A percentile compares a stretch with the other conserved stretches of the same genome.
Evolutionary conservation across 1,284 basidiomycete genomes (phyloP).

Genomic region (Fomitopsis betulina): DNA sequence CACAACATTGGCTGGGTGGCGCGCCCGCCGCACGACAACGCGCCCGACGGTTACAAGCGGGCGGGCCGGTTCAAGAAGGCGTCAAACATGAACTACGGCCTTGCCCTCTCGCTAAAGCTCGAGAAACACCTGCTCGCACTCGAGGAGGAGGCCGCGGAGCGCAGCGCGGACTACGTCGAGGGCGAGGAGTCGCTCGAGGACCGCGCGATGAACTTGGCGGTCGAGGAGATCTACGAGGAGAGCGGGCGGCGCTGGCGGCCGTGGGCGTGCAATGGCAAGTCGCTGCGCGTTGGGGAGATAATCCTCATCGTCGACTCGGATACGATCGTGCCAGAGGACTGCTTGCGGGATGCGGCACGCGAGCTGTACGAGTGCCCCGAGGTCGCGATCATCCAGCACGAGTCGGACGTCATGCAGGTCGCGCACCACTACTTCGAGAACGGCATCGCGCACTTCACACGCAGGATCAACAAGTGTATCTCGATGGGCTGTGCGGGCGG

Average conservation of each 20-base stretch:
- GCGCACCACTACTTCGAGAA: constrained; percentile 85
- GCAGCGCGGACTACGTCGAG: constrained; percentile 19
- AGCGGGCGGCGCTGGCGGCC: constrained; percentile 50
- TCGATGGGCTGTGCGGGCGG: constrained; percentile 74
- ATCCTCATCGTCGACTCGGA: constrained; percentile 77
- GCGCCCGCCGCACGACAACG: constrained; percentile 41
- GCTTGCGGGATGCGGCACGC: constrained; percentile 79
- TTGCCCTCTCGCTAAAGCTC: constrained; percentile 44
- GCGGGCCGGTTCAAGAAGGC: constrained; percentile 62
- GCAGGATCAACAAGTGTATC: constrained; percentile 73
- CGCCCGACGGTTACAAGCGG: constrained; percentile 43
- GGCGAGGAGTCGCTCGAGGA: constrained; percentile 50
- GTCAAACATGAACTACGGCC: constrained; percentile 56
- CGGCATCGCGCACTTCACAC: constrained; percentile 81
- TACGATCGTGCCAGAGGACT: constrained; percentile 85
- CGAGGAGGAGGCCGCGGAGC: constrained; percentile 33
- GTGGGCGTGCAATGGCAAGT: constrained; percentile 60
- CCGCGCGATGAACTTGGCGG: constrained; percentile 54
- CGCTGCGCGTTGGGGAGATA: constrained; percentile 57
- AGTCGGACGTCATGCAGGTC: constrained; percentile 85
- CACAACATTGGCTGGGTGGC: constrained; percentile 54
- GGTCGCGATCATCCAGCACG: constrained; percentile 81
- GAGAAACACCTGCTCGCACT: constrained; percentile 45
- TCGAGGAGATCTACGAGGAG: constrained; percentile 64
- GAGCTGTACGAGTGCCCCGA: constrained; percentile 77